Conservation (phyloP, 129 eudicot genomes). For the Daucus carota region DH1_v3.0 NC_030386.2:5975001-5975500, state of each 20-base stretch:
- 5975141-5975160: constrained; percentile 86
- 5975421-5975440: constrained; percentile 74
- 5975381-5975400: not conserved
- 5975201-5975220: not conserved
- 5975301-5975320: not conserved
- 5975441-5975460: constrained; percentile 96
- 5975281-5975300: not conserved
- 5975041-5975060: not conserved
- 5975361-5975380: not conserved
- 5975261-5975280: not conserved
- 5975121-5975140: constrained; percentile 89
- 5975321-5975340: not conserved
- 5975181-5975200: constrained; percentile 2
- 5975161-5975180: constrained; percentile 19
- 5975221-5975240: not conserved
- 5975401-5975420: constrained; percentile 55
- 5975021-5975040: not conserved
- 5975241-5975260: not conserved
- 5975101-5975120: constrained; percentile 67
- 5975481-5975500: constrained; percentile 20
- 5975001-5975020: not conserved
- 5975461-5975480: constrained; percentile 59
- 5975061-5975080: not conserved
- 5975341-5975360: not conserved
- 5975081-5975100: constrained; percentile 71